Evolutionary conservation across 1,284 basidiomycete genomes (phyloP).

Genomic region (Fistulinella cinereoalba): DNA sequence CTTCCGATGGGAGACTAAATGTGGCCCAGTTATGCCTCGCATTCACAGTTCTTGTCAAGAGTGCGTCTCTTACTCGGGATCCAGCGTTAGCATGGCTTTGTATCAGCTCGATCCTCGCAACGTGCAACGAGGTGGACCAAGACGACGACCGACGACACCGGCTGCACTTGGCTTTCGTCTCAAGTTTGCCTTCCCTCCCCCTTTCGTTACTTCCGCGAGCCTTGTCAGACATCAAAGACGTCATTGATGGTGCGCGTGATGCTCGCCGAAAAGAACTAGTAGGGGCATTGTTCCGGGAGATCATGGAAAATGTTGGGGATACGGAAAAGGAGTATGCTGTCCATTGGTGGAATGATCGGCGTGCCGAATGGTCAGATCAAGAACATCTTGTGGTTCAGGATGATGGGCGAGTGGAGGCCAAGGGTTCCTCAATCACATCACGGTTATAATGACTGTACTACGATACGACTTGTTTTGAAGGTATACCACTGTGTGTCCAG

Average conservation of each 20-base stretch:
- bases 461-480: background rate
- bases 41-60: conserved; percentile 59
- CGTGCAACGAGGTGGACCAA: conserved; percentile 18
- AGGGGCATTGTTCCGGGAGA: conserved; percentile 55
- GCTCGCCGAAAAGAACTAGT: conserved; percentile 45
- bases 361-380: conserved; percentile 22
- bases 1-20: conserved; percentile 53
- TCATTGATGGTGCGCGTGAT: conserved; percentile 31
- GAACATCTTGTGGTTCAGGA: background rate
- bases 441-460: conserved; percentile 12
- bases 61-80: conserved; percentile 43
- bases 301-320: conserved; percentile 62
- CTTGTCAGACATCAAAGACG: conserved; percentile 44
- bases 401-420: background rate
- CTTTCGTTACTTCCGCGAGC: conserved; percentile 50
- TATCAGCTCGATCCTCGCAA: conserved; percentile 49
- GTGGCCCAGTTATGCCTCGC: conserved; percentile 62
- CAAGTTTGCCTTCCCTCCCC: conserved; percentile 57
- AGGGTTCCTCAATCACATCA: background rate
- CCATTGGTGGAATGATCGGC: conserved; percentile 61
- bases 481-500: too few species aligned
- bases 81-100: conserved; percentile 58
- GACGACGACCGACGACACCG: conserved; percentile 43
- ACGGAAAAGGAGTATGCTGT: conserved; percentile 61
- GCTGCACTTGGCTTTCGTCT: conserved; percentile 56